A percentile compares a stretch with the other conserved stretches of the same genome.
phyloP scores from a whole-genome alignment of 2,329 filamentous ascomycete genomes.

The Phaeophleospora eucalypticola region DNA sequence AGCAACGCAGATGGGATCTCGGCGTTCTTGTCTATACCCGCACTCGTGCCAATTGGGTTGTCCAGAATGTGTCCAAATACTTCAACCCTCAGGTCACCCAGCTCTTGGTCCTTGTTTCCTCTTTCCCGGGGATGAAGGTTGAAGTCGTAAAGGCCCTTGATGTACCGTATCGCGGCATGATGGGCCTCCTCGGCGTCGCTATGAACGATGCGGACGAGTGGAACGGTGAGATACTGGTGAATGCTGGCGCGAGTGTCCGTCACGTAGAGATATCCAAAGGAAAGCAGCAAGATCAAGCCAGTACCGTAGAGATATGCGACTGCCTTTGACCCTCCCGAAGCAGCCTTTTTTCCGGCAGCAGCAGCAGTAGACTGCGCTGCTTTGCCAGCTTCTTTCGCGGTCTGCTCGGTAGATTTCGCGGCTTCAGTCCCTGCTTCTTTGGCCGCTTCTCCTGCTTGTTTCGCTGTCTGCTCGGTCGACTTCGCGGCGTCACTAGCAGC shows the following conservation, averaged over 20 bases:
- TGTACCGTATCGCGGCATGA: constrained; percentile 64
- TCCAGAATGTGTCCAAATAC: constrained; percentile 74
- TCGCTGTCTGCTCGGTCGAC: too few relatives aligned
- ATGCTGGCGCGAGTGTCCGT: constrained; percentile 53
- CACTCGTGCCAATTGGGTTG: constrained; percentile 93
- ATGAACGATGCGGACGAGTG: constrained; percentile 60
- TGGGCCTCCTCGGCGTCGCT: constrained; percentile 90
- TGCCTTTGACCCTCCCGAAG: constrained; percentile 41
- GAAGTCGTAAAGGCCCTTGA: constrained; percentile 70
- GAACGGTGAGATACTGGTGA: constrained; percentile 54
- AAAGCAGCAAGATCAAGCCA: constrained; percentile 46
- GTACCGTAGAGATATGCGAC: constrained; percentile 53
- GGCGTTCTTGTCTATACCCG: constrained; percentile 89
- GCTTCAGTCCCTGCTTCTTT: too few relatives aligned
- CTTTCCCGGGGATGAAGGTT: constrained; percentile 81
- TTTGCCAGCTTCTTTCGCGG: constrained; percentile 4
- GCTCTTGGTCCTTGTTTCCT: constrained; percentile 51
- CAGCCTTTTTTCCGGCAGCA: constrained; percentile 22
- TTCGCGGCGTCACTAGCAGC: too few relatives aligned
- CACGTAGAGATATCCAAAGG: constrained; percentile 48
- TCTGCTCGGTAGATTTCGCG: constrained; percentile 2
- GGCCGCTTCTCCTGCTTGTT: too few relatives aligned
- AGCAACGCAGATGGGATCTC: constrained; percentile 83
- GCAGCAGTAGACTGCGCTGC: constrained; percentile 6
- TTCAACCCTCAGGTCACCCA: constrained; percentile 52